Percentiles rank a stretch among this genome's conserved stretches.
Conservation (phyloP, 345 rosid species). For the Camelina laxa region DNA sequence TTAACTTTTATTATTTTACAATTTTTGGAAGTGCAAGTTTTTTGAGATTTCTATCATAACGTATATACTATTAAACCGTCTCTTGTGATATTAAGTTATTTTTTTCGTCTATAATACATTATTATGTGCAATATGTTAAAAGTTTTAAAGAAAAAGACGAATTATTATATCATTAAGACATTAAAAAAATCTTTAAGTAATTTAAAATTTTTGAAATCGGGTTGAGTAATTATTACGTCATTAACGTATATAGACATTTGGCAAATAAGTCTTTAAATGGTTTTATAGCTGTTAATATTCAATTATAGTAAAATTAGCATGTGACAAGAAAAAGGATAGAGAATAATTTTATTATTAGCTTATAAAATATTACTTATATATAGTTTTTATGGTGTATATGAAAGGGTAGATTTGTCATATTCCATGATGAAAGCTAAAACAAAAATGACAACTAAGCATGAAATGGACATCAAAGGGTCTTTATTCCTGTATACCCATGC, state of each 20-base stretch:
- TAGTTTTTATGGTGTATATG: constrained; percentile 3
- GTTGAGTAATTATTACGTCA: neutral
- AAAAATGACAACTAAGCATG: constrained; percentile 44
- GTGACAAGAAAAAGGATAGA: neutral
- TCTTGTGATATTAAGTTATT: too few species aligned
- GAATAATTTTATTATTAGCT: neutral
- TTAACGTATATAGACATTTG: neutral
- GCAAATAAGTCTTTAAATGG: neutral
- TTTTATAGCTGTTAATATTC: neutral
- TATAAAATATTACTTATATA: too few species aligned
- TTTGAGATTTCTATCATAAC: neutral
- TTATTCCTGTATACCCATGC: constrained; percentile 39
- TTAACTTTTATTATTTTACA: neutral
- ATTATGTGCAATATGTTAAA: too few species aligned
- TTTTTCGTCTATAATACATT: too few species aligned
- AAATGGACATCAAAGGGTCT: constrained; percentile 41
- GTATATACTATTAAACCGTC: too few species aligned
- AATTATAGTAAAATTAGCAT: constrained; percentile 14
- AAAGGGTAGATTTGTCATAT: constrained; percentile 30
- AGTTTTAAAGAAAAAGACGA: too few species aligned
- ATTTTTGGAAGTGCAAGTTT: neutral
- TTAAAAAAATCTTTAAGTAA: neutral
- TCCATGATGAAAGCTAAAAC: constrained; percentile 6
- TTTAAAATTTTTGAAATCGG: neutral
- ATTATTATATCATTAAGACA: neutral